Percentiles rank a stretch among this genome's conserved stretches.
Evolutionary conservation across 129 eudicot genomes (phyloP).

Genomic region (Rutidosis leptorrhynchoides): DNA sequence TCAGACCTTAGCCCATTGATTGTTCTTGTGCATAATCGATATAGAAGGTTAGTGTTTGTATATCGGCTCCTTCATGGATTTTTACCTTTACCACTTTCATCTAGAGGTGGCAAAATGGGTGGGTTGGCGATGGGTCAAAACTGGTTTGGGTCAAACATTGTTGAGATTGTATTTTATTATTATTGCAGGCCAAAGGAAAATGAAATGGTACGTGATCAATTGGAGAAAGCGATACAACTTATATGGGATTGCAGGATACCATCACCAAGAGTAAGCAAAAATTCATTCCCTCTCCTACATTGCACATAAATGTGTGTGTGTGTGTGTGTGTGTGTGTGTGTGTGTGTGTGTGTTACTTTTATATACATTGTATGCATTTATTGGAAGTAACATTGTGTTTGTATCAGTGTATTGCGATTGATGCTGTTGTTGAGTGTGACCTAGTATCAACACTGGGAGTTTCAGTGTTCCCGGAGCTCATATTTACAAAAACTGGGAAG

Average conservation of each 20-base stretch:
- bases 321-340: not conserved
- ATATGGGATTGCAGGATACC: constrained; percentile 98
- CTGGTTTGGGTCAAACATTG: not conserved
- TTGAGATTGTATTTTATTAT: not conserved
- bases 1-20: constrained; percentile 86
- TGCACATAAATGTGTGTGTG: not conserved
- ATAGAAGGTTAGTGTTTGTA: constrained; percentile 57
- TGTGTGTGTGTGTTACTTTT: too few species aligned
- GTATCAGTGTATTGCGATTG: constrained; percentile 84
- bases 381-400: not conserved
- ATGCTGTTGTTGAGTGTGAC: constrained; percentile 79
- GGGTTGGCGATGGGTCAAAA: not conserved
- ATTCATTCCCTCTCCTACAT: constrained; percentile 1
- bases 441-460: constrained; percentile 76
- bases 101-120: not conserved
- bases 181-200: constrained; percentile 76
- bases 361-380: not conserved
- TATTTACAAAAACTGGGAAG: constrained; percentile 89
- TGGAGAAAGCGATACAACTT: constrained; percentile 85
- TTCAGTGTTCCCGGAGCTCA: constrained; percentile 69
- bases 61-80: too few species aligned
- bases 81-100: too few species aligned
- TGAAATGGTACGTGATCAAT: constrained; percentile 61
- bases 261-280: constrained; percentile 77
- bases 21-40: constrained; percentile 92